These are phyloP conservation scores for Cymbopogon flexuosus DNA, from an alignment of 202 grass and related monocot species.

Conservation along the genomic window DNA sequence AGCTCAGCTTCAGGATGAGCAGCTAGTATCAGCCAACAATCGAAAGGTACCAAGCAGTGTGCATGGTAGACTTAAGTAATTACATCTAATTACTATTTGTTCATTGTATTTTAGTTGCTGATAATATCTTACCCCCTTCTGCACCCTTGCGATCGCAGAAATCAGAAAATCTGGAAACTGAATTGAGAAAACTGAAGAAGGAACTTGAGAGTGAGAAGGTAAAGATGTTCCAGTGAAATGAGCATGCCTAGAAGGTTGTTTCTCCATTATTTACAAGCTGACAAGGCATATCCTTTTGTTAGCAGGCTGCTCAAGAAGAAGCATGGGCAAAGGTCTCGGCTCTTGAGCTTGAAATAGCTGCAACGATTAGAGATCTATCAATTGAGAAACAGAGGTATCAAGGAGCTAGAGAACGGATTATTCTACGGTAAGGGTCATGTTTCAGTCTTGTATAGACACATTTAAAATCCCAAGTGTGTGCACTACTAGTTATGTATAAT, in stretches of 20 bases:
- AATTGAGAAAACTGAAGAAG: conserved; percentile 57
- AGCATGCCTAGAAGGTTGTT: conserved; percentile 20
- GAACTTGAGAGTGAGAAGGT: conserved; percentile 96
- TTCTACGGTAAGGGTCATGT: conserved; percentile 63
- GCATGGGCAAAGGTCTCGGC: conserved; percentile 90
- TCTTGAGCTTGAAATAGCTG: conserved; percentile 91
- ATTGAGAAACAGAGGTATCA: conserved; percentile 92
- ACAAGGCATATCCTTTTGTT: conserved; percentile 52
- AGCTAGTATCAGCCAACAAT: conserved; percentile 48
- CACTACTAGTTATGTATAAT: conserved; percentile 16
- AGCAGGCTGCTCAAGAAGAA: conserved; percentile 95
- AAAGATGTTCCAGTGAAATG: conserved; percentile 40
- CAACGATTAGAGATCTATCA: conserved; percentile 81
- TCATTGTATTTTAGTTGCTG: neutral
- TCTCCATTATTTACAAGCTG: conserved; percentile 20
- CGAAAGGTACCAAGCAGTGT: conserved; percentile 43
- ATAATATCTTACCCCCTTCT: neutral
- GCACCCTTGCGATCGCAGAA: conserved; percentile 53
- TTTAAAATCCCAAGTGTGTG: conserved; percentile 2
- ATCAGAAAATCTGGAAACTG: conserved; percentile 64
- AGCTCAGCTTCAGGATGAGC: conserved; percentile 70
- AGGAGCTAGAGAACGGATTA: conserved; percentile 82
- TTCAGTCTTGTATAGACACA: neutral
- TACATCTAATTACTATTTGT: conserved; percentile 9
- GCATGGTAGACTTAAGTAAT: conserved; percentile 17